Percentiles rank a stretch among this genome's conserved stretches.
These are phyloP conservation scores for Dendrobium nobile DNA, from an alignment of 106 monocot species.

Conservation along the genomic window DNA sequence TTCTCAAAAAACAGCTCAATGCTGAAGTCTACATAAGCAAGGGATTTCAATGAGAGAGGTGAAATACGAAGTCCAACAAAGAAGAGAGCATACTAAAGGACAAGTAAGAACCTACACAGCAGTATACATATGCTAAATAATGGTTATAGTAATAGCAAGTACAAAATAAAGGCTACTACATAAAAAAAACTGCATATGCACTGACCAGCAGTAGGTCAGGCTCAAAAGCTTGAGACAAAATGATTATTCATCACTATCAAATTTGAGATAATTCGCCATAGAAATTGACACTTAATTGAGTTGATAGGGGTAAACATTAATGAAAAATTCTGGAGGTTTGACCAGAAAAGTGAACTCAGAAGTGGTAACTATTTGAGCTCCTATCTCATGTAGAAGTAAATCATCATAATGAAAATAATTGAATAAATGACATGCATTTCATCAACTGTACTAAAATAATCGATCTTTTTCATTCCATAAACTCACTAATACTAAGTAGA, in stretches of 20 bases:
- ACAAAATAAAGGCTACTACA: background rate
- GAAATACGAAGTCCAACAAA: background rate
- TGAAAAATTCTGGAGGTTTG: background rate
- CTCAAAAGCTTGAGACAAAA: too few relatives aligned
- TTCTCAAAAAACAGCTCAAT: background rate
- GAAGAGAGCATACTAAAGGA: background rate
- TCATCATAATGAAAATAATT: background rate
- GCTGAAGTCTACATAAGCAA: background rate
- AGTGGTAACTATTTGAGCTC: background rate
- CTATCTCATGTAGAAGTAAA: background rate
- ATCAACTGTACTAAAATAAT: background rate
- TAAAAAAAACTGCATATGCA: background rate
- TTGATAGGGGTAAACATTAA: background rate
- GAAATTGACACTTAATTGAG: background rate
- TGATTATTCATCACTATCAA: background rate
- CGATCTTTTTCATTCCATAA: background rate
- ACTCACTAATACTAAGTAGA: background rate
- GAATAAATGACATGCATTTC: background rate
- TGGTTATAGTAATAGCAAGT: background rate
- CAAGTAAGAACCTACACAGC: background rate
- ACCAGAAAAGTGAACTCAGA: background rate
- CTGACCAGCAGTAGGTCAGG: too few relatives aligned
- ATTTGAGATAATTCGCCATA: background rate
- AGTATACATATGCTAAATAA: background rate
- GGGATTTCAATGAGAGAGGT: background rate